Evolutionary conservation across 225 moss, liverwort and hornwort genomes (phyloP).

Genomic region (Pleurozium schreberi): DNA sequence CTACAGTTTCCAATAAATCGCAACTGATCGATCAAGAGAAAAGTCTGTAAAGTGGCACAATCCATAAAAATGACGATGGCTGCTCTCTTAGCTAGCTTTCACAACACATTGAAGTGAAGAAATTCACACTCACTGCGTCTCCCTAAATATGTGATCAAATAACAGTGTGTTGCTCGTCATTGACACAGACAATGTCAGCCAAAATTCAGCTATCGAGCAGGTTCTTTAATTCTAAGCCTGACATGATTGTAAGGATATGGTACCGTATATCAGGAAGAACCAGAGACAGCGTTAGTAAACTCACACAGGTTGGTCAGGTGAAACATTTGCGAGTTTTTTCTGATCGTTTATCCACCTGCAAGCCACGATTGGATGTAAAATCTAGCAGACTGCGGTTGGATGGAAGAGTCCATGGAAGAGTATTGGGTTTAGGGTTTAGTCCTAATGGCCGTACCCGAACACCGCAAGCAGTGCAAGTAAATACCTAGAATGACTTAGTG

Average conservation of each 20-base stretch:
- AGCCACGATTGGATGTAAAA: neutral
- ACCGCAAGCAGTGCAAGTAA: neutral
- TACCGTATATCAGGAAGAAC: neutral
- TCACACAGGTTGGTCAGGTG: constrained; percentile 75
- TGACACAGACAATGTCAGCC: neutral
- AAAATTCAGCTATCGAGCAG: neutral
- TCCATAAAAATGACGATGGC: neutral
- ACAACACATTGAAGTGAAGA: neutral
- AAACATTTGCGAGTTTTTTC: constrained; percentile 80
- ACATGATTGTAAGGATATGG: neutral
- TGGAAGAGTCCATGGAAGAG: too few species aligned
- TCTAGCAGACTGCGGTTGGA: neutral
- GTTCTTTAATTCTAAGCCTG: neutral
- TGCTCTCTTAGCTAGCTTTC: neutral
- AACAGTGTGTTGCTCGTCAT: neutral
- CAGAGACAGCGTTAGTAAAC: neutral
- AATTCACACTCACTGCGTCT: neutral
- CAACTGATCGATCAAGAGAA: neutral
- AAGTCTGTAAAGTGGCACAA: neutral
- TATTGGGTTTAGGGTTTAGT: neutral
- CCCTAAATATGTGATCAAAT: neutral
- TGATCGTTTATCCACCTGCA: constrained; percentile 92
- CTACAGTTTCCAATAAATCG: constrained; percentile 12
- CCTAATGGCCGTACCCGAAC: neutral
- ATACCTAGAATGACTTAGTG: neutral